These are phyloP conservation scores for Pythium dissotocum DNA, from an alignment of 352 stramenopile species.

Conservation along the genomic window DNA sequence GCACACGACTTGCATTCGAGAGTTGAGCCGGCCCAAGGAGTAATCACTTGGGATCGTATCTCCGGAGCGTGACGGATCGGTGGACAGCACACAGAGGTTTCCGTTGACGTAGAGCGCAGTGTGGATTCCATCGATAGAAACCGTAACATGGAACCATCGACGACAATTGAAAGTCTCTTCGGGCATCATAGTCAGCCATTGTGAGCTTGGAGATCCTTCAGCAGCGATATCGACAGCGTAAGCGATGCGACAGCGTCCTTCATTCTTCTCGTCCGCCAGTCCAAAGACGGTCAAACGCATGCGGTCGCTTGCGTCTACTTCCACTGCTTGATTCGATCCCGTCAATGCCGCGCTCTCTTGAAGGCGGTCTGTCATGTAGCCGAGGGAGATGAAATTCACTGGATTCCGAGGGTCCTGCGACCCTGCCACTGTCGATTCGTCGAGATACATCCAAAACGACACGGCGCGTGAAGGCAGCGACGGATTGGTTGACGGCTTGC, in stretches of 20 bases:
- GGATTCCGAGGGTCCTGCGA: too few species aligned
- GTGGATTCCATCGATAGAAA: background rate
- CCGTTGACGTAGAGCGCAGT: constrained; percentile 7
- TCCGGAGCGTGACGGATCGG: background rate
- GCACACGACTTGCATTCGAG: constrained; percentile 1
- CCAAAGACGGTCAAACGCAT: background rate
- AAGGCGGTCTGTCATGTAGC: background rate
- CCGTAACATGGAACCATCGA: constrained; percentile 5
- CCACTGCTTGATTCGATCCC: background rate
- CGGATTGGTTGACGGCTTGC: background rate
- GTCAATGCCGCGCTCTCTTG: background rate
- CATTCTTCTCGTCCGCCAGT: background rate
- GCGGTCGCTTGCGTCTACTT: background rate
- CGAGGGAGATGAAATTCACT: background rate
- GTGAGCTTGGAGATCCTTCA: background rate
- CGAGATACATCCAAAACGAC: constrained; percentile 2
- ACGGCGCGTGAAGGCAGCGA: background rate
- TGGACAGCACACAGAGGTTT: background rate
- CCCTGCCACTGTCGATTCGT: background rate
- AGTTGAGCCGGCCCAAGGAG: background rate
- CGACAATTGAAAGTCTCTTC: background rate
- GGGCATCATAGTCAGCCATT: background rate
- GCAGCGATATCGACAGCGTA: background rate
- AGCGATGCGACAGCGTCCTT: background rate
- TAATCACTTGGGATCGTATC: background rate